Evolutionary conservation across 2,329 filamentous ascomycete genomes (phyloP), one percentile per base, ranked within the genome.

Genomic region (Diaporthe sp.): DNA sequence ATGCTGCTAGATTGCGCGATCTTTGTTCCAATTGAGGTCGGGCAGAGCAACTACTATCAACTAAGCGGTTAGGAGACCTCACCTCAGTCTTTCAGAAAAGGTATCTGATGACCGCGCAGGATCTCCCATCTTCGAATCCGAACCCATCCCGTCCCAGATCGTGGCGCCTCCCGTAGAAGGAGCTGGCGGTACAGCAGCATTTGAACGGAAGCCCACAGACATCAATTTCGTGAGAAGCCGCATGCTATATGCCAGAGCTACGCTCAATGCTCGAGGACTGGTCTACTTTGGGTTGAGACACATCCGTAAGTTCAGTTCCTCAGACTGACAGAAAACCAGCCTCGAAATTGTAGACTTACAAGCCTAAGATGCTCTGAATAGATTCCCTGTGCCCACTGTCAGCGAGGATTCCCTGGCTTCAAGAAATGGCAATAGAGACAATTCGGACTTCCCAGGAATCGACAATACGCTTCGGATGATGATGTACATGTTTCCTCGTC

Each of bases 401-500:
- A 72, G 77, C 2, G 67, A 77, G 33, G 73, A 50, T 7, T 66
- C 72, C 54, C 54, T 61, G 4, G 50, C 72, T 7, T 57, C 52
- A 0, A 60, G 68, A 6, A 74, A 75, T 6, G 50, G 19, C 33
- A 38, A 35, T 8, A 10, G 35, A 19, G 33, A 64, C 25, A 54
- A 8, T 10, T 68, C 54, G 33, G 52, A 30, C 67, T 22, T 67
- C 64, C 47, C 78, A 84, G 50, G n/a, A 85, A 89, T 86, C 1
- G 80, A 83, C 17, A 89, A 93, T 76, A 94, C 92, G 0, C 80
- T 91, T 15, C 94, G 93, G 78, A 84, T 97, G 28, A 91, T 98
- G 89, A 97, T 96, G 87, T 96, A 98, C 82, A 92, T 99, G 1
- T 99, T 99, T 78, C 97, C 97, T 42, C 89, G 93, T 15, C 96